Evolutionary conservation across 2,329 filamentous ascomycete genomes (phyloP).

Genomic region (Colletotrichum chrysophilum): DNA sequence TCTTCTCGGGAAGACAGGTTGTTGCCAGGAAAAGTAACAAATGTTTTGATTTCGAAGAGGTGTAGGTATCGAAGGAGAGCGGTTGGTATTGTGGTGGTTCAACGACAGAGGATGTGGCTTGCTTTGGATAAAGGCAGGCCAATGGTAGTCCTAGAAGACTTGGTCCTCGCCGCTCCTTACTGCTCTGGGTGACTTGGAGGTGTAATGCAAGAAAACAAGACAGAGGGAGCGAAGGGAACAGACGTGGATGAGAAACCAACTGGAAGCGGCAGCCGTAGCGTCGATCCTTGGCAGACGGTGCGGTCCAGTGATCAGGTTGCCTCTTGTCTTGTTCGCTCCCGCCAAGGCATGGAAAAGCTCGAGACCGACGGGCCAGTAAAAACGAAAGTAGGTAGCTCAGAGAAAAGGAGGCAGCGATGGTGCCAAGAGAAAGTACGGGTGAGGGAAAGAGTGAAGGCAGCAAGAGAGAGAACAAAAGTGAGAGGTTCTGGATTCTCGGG

Average conservation of each 20-base stretch:
- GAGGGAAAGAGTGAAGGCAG: background rate
- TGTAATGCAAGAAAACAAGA: background rate
- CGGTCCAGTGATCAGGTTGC: background rate
- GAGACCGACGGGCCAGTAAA: background rate
- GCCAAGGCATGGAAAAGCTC: background rate
- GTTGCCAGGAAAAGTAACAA: background rate
- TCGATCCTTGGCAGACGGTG: slow-evolving; percentile 1
- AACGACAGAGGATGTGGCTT: background rate
- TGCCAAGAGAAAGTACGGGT: background rate
- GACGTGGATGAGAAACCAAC: background rate
- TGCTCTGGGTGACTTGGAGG: background rate
- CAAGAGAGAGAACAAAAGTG: background rate
- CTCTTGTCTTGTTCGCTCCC: background rate
- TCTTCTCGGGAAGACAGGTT: background rate
- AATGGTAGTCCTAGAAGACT: slow-evolving; percentile 1
- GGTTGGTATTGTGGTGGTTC: background rate
- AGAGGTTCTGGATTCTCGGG: background rate
- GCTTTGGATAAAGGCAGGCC: background rate
- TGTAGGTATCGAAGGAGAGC: background rate
- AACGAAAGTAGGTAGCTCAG: too few species aligned
- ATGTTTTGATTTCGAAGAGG: background rate
- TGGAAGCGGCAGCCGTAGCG: slow-evolving; percentile 13
- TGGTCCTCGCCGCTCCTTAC: background rate
- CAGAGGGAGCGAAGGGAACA: background rate
- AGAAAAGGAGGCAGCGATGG: background rate